A percentile compares a stretch with the other conserved stretches of the same genome.
Conservation (phyloP, 768 basidiomycete genomes). For the Kwoniella europaea region DNA sequence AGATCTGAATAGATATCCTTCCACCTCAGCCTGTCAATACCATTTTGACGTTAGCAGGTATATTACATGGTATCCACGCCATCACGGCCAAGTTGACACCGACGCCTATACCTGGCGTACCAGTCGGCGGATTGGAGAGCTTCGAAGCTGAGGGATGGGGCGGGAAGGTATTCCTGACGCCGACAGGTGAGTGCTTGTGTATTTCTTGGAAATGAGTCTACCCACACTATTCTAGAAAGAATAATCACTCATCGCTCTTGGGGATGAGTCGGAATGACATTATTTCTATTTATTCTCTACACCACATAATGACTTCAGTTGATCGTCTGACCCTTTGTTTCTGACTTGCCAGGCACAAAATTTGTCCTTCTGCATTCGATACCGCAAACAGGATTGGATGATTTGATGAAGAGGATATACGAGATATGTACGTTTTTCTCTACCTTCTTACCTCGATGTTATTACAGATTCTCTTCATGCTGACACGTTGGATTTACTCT, state of each 20-base stretch:
- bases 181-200: constrained; percentile 70
- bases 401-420: constrained; percentile 81
- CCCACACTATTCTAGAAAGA: neutral
- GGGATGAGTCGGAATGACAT: neutral
- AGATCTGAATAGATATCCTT: constrained; percentile 74
- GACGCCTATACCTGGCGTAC: constrained; percentile 53
- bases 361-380: constrained; percentile 89
- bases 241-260: neutral
- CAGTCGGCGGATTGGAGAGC: constrained; percentile 65
- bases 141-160: constrained; percentile 97
- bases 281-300: neutral
- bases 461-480: too few relatives aligned
- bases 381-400: constrained; percentile 67
- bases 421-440: constrained; percentile 66
- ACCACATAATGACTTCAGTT: neutral
- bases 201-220: too few relatives aligned
- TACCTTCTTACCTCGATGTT: neutral
- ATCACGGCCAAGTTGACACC: constrained; percentile 92
- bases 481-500: neutral
- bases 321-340: constrained; percentile 5
- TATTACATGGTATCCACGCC: constrained; percentile 97
- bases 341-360: constrained; percentile 73
- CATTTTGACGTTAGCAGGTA: constrained; percentile 86
- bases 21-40: constrained; percentile 74
- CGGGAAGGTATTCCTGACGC: constrained; percentile 84